Base-by-base conservation (phyloP, 805 yeast genomes). In the Saccharomycopsis olivae region DNA sequence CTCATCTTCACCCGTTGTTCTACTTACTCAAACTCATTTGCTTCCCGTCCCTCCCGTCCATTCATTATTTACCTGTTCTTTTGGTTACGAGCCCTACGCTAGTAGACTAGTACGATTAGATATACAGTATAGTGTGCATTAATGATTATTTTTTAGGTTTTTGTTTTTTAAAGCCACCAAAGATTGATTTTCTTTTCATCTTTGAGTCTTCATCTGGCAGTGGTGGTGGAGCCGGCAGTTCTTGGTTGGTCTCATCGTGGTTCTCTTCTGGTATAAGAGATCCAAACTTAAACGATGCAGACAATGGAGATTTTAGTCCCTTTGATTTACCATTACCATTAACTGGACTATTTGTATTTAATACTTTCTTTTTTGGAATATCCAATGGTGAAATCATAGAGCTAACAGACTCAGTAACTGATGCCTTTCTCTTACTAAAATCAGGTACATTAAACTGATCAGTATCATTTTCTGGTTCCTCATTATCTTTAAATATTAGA, bases 111-210 rank as follows among this genome's bases (percentile, higher is more conserved):
- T n/a, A n/a, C n/a, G n/a, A n/a, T n/a, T n/a, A n/a, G n/a, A n/a
- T n/a, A n/a, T n/a, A n/a, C n/a, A n/a, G n/a, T n/a, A n/a, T n/a
- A n/a, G n/a, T n/a, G n/a, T n/a, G n/a, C n/a, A n/a, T n/a, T n/a
- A n/a, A n/a, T n/a, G n/a, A n/a, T 24, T 24, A 24, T 11, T 24
- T 24, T 24, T 24, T 24, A 24, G 27, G n/a, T 28, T 28, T 28
- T 30, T 15, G 5, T 16, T 29, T 38, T 17, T 43, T 43, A 15
- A 31, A 35, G 31, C 39, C 39, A 9, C 46, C 46, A 35, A 43
- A 43, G 18, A 43, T 39, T n/a, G 43, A 39, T 28, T 38, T 43
- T 25, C 46, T 20, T 35, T 40, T 38, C 19, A 19, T 25, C 13
- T 18, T 14, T 10, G 33, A 21, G n/a, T 20, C 15, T 14, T 18